These are phyloP conservation scores for Colletotrichum plurivorum DNA, from an alignment of 2,329 filamentous ascomycete species.

Conservation along the genomic window DNA sequence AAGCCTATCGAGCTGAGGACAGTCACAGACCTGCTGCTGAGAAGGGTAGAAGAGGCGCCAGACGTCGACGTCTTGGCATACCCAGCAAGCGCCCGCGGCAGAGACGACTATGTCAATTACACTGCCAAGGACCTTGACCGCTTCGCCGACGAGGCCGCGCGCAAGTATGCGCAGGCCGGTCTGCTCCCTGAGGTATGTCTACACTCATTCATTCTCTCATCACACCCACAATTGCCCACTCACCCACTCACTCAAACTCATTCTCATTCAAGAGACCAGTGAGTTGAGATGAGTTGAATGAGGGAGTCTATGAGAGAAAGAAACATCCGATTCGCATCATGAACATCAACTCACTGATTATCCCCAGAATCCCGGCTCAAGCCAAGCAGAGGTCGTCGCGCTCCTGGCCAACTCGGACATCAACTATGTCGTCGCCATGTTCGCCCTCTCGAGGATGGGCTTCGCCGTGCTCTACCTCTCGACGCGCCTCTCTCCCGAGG, in stretches of 20 bases:
- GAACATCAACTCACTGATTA: neutral
- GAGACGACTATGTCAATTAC: slow-evolving; percentile 44
- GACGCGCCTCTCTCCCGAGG: slow-evolving; percentile 65
- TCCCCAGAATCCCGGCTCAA: slow-evolving; percentile 27
- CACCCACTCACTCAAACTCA: neutral
- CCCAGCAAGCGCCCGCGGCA: slow-evolving; percentile 41
- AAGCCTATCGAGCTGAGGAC: slow-evolving; percentile 30
- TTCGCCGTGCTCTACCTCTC: slow-evolving; percentile 68
- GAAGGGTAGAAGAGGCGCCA: slow-evolving; percentile 23
- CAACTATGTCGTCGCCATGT: slow-evolving; percentile 65
- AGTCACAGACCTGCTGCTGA: slow-evolving; percentile 26
- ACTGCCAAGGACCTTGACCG: slow-evolving; percentile 44
- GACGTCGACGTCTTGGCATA: slow-evolving; percentile 43
- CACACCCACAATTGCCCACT: too few relatives aligned
- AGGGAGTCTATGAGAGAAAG: neutral
- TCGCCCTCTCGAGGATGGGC: slow-evolving; percentile 66
- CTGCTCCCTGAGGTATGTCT: slow-evolving; percentile 36
- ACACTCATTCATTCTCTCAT: neutral
- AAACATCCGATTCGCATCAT: too few relatives aligned
- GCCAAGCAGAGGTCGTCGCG: slow-evolving; percentile 56
- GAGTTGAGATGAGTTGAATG: too few relatives aligned
- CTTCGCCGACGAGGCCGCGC: slow-evolving; percentile 44
- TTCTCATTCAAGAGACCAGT: neutral
- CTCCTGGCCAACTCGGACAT: slow-evolving; percentile 64
- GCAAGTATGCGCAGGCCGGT: slow-evolving; percentile 29